Conservation (phyloP, 352 stramenopile species). For the Phytophthora aleatoria region DNA sequence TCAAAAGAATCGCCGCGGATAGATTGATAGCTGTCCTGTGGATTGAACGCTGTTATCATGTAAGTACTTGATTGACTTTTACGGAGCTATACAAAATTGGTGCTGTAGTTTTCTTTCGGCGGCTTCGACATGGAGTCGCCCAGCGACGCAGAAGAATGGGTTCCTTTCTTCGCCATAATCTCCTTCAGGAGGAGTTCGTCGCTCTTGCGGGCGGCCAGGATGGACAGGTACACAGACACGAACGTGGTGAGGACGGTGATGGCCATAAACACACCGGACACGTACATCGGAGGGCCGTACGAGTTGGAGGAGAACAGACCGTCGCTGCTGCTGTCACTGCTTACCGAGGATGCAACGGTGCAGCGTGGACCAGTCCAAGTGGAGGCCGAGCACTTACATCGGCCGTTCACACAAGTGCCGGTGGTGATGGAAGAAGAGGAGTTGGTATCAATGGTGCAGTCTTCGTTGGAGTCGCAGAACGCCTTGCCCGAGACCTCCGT, state of each 20-base stretch:
- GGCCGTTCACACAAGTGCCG: conserved; percentile 35
- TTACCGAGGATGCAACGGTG: conserved; percentile 21
- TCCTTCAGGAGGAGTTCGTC: conserved; percentile 22
- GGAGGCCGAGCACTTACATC: conserved; percentile 37
- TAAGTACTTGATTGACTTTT: conserved; percentile 11
- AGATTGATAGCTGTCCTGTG: background rate
- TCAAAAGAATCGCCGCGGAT: background rate
- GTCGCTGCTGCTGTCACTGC: conserved; percentile 23
- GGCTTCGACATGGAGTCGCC: conserved; percentile 27
- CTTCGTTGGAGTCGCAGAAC: conserved; percentile 54
- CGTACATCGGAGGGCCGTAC: conserved; percentile 39
- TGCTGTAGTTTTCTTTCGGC: conserved; percentile 42
- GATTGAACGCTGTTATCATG: conserved; percentile 9
- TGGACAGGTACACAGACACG: conserved; percentile 27
- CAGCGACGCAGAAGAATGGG: conserved; percentile 13
- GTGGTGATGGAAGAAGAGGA: conserved; percentile 29
- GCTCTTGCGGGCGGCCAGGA: conserved; percentile 18
- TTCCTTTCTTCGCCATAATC: conserved; percentile 24
- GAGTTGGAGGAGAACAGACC: conserved; percentile 26
- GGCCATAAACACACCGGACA: conserved; percentile 20
- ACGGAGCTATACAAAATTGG: conserved; percentile 42
- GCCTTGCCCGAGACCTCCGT: conserved; percentile 55
- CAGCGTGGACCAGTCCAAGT: conserved; percentile 53
- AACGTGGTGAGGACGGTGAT: conserved; percentile 25
- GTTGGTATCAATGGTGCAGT: conserved; percentile 55